phyloP scores from a whole-genome alignment of 306 rosid species.

The Dalbergia cultrata region DNA sequence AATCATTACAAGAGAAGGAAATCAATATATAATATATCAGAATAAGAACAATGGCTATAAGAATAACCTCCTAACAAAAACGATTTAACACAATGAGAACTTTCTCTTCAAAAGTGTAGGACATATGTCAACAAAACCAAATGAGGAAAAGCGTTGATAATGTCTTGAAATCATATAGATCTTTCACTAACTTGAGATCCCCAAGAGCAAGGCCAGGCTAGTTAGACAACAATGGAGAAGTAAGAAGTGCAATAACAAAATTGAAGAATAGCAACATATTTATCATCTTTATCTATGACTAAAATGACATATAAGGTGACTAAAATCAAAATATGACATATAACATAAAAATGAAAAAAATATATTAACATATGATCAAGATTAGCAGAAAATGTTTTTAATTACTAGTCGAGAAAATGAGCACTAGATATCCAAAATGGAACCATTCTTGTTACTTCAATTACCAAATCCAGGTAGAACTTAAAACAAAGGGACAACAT shows the following conservation, averaged over 20 bases:
- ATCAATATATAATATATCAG: too few relatives aligned
- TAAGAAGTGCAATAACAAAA: slow-evolving; percentile 22
- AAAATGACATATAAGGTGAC: slow-evolving; percentile 1
- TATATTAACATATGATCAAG: background rate
- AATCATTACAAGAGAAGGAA: too few relatives aligned
- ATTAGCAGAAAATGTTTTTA: background rate
- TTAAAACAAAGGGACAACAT: background rate
- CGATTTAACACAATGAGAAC: too few relatives aligned
- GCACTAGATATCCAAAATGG: background rate
- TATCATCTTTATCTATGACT: slow-evolving; percentile 13
- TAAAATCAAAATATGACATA: slow-evolving; percentile 13
- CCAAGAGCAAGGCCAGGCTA: slow-evolving; percentile 99
- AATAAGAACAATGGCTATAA: too few relatives aligned
- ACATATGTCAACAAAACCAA: slow-evolving; percentile 73
- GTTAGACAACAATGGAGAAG: slow-evolving; percentile 43
- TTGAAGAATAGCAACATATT: slow-evolving; percentile 16
- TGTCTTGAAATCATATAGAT: slow-evolving; percentile 89
- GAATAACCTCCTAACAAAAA: too few relatives aligned
- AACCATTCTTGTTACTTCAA: slow-evolving; percentile 29
- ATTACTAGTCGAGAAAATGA: background rate
- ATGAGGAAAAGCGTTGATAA: slow-evolving; percentile 86
- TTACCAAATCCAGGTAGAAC: slow-evolving; percentile 6
- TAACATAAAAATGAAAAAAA: slow-evolving; percentile 12
- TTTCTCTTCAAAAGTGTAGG: slow-evolving; percentile 91
- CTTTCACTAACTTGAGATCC: slow-evolving; percentile 95